Evolutionary conservation across 208 protist genomes (phyloP).

Genomic region (Vickermania spadyakhi): DNA sequence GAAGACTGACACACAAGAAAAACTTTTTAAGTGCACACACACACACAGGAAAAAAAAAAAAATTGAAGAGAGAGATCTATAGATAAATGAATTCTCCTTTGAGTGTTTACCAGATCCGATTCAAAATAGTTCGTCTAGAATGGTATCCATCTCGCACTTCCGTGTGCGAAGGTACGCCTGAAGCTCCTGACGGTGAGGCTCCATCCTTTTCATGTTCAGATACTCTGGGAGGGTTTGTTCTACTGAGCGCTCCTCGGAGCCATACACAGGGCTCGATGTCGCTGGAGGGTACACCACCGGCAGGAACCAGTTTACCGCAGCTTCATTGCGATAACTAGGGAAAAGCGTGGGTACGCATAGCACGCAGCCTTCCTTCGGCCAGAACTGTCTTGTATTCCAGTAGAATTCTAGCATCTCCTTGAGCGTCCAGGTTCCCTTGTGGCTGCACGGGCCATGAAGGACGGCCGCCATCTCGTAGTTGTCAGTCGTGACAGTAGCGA

Average conservation of each 20-base stretch:
- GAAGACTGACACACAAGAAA: conserved; percentile 7
- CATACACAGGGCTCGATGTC: conserved; percentile 41
- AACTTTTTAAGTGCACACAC: not conserved
- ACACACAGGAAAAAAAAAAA: not conserved
- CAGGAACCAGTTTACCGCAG: conserved; percentile 17
- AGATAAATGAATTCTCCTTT: too few species aligned
- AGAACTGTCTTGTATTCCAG: conserved; percentile 60
- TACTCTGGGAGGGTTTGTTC: conserved; percentile 64
- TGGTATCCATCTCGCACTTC: conserved; percentile 36
- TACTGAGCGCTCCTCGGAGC: conserved; percentile 38
- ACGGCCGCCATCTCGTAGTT: conserved; percentile 30
- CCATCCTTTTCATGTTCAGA: conserved; percentile 62
- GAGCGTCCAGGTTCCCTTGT: conserved; percentile 12
- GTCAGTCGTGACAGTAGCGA: conserved; percentile 20
- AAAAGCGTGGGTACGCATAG: conserved; percentile 30
- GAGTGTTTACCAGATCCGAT: too few species aligned
- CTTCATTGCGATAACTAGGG: conserved; percentile 44
- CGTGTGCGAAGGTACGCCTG: conserved; percentile 49
- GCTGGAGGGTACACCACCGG: conserved; percentile 65
- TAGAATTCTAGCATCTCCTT: conserved; percentile 33
- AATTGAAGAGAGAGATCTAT: too few species aligned
- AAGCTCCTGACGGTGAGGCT: conserved; percentile 22
- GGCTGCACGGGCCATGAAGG: conserved; percentile 14
- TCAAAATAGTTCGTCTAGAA: conserved; percentile 85
- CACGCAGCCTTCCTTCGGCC: conserved; percentile 77